Evolutionary conservation across 495 filamentous ascomycete genomes (phyloP), one percentile per base, ranked within the genome.

Genomic region (Penicillium bovifimosum): DNA sequence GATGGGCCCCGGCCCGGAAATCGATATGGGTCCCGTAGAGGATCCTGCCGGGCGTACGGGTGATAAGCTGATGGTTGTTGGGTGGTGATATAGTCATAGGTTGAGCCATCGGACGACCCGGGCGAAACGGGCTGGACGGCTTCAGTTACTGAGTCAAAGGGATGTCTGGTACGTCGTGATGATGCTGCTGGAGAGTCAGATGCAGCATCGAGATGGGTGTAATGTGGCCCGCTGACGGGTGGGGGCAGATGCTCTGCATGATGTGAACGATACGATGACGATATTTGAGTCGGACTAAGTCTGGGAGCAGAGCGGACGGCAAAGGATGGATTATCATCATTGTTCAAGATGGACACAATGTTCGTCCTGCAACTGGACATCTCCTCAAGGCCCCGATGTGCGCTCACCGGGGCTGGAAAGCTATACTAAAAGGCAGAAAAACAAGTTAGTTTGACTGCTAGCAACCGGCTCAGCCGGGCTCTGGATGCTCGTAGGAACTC

Each of bases 321-420:
- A 57, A 77, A 77, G 41, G 74, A 68, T 47, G 74, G 74, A 46
- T 75, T 67, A 52, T 77, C 73, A 56, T 77, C 73, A 60, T 77
- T 74, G 63, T 77, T 77, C 52, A 77, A 45, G 47, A 77, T 77
- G 20, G 74, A 77, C 51, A 75, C 71, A 53, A 77, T 69, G 54
- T 63, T 69, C 24, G 66, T 55, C 56, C 58, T 65, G 56, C 65
- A 63, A 53, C 63, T 60, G 28, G 67, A 63, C 68, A 73, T 73
- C 58, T 66, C 54, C 48, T 60, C 53, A 27, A 36, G 10, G 49
- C 50, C 57, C 53, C 53, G 49, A 53, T 50, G 31, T 41, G 43
- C 24, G 53, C 46, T 55, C 47, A 66, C 50, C 47, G 55, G 47
- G 44, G 50, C 54, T 47, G 58, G 54, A 49, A 61, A 59, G 33